A percentile compares a stretch with the other conserved stretches of the same genome.
phyloP scores from a whole-genome alignment of 192 early-diverging fungal genomes.

The Gamsiella multidivaricata region DNA sequence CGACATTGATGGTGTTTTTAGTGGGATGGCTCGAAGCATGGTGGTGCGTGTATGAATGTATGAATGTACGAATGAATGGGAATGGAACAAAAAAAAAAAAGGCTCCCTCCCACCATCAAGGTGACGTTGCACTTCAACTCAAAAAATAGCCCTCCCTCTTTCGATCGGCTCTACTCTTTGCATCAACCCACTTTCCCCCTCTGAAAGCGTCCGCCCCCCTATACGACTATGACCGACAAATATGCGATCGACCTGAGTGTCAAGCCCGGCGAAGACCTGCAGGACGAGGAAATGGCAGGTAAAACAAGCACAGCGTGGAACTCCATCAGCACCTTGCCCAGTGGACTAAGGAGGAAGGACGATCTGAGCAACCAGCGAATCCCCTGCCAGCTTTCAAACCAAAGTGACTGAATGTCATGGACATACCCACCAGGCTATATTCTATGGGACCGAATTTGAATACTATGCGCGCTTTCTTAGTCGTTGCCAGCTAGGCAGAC shows the following conservation, averaged over 20 bases:
- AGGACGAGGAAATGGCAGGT: constrained; percentile 54
- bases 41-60: neutral
- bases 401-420: no score
- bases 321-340: no score
- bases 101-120: no score
- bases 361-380: no score
- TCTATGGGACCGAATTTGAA: no score
- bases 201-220: neutral
- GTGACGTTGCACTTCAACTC: constrained; percentile 6
- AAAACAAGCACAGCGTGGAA: constrained; percentile 10
- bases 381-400: no score
- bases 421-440: no score
- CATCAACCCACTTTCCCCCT: neutral
- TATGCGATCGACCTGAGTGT: constrained; percentile 52
- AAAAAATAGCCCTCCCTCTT: neutral
- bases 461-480: no score
- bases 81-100: no score
- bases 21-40: constrained; percentile 27
- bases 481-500: no score
- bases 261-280: constrained; percentile 44
- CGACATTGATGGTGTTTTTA: constrained; percentile 6
- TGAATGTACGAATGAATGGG: neutral
- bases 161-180: neutral
- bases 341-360: no score
- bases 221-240: constrained; percentile 34